Percentiles rank a stretch among this genome's conserved stretches.
These are phyloP conservation scores for Gyrodon lividus DNA, from an alignment of 768 basidiomycete species.

Conservation along the genomic window DNA sequence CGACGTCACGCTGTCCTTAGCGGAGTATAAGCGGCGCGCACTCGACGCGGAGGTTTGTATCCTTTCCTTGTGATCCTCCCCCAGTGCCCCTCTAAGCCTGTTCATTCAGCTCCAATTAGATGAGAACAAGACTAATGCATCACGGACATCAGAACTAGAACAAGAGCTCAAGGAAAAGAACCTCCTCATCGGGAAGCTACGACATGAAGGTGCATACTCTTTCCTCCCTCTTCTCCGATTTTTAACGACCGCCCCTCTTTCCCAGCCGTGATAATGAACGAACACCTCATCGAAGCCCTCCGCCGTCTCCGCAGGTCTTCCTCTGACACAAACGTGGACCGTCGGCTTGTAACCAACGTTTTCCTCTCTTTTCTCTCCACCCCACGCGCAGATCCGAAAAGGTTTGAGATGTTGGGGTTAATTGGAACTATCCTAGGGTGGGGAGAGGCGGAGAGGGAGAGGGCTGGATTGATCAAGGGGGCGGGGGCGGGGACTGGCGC, in stretches of 20 bases:
- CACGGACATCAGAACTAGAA: constrained; percentile 71
- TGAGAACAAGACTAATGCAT: constrained; percentile 64
- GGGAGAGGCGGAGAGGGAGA: constrained; percentile 88
- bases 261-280: constrained; percentile 92
- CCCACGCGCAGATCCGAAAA: constrained; percentile 88
- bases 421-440: constrained; percentile 90
- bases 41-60: constrained; percentile 77
- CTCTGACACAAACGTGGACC: constrained; percentile 85
- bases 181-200: constrained; percentile 88
- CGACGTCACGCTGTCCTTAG: constrained; percentile 69
- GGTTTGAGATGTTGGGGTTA: constrained; percentile 93
- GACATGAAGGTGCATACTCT: constrained; percentile 79
- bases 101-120: constrained; percentile 64
- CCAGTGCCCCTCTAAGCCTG: constrained; percentile 4
- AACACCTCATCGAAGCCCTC: constrained; percentile 97
- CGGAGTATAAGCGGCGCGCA: constrained; percentile 90
- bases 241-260: constrained; percentile 1
- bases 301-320: constrained; percentile 86
- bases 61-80: background rate
- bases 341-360: constrained; percentile 92
- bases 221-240: background rate
- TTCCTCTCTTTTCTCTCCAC: constrained; percentile 87
- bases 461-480: constrained; percentile 56
- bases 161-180: constrained; percentile 95
- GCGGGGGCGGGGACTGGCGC: constrained; percentile 53